A percentile compares a stretch with the other conserved stretches of the same genome.
Conservation (phyloP, 2,329 filamentous ascomycete genomes). For the Celoporthe dispersa region DNA sequence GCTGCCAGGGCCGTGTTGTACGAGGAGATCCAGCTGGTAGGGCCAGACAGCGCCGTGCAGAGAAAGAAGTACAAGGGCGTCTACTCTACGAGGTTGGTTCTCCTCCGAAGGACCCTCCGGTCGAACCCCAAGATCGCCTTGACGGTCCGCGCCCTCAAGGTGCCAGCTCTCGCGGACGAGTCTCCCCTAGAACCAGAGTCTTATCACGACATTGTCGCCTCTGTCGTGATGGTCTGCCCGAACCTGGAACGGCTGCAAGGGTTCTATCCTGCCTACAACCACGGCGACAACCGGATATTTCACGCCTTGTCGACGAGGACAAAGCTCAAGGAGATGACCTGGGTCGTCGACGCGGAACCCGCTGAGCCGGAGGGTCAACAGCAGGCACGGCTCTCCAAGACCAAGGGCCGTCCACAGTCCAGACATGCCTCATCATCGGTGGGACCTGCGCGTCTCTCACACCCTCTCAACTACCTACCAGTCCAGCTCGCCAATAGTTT, state of each 20-base stretch:
- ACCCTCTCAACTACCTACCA: constrained; percentile 43
- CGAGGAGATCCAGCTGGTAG: constrained; percentile 61
- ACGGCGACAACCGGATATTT: constrained; percentile 60
- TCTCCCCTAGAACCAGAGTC: constrained; percentile 47
- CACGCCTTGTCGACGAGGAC: constrained; percentile 63
- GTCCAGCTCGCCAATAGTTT: constrained; percentile 43
- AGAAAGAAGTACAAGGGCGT: constrained; percentile 62
- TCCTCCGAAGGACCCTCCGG: constrained; percentile 63
- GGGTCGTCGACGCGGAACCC: constrained; percentile 53
- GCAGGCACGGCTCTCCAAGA: constrained; percentile 48
- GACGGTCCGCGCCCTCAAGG: constrained; percentile 61
- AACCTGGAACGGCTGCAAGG: constrained; percentile 65
- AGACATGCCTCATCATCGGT: constrained; percentile 14
- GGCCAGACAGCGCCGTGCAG: constrained; percentile 57
- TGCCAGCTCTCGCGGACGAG: constrained; percentile 49
- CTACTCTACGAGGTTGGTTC: constrained; percentile 56
- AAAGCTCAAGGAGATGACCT: constrained; percentile 62
- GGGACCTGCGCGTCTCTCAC: constrained; percentile 26
- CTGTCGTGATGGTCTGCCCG: constrained; percentile 67
- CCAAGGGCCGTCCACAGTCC: constrained; percentile 29
- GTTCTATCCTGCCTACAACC: constrained; percentile 57
- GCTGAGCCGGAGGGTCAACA: constrained; percentile 31
- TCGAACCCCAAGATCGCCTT: constrained; percentile 56
- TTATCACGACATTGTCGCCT: constrained; percentile 63
- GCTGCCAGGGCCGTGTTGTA: constrained; percentile 59